A percentile compares a stretch with the other conserved stretches of the same genome.
phyloP scores from a whole-genome alignment of 1,284 basidiomycete genomes.

The Cryptococcus sp. region DNA sequence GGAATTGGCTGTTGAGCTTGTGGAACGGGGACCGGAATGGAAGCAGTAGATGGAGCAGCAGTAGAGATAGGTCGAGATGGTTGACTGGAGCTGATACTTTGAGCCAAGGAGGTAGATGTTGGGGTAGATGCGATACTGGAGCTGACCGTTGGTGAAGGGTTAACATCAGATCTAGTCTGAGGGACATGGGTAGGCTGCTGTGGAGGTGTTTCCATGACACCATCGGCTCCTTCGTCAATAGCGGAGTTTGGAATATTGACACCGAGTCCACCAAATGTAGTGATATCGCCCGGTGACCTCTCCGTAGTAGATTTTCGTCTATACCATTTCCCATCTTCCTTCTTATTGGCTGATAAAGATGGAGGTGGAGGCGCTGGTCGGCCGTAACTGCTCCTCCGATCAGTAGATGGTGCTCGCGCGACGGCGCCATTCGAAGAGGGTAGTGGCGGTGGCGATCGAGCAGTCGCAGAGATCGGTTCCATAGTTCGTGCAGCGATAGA shows the following conservation, averaged over 20 bases:
- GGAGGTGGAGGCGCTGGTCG: constrained; percentile 1
- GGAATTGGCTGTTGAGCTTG: not conserved
- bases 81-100: too few relatives aligned
- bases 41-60: too few relatives aligned
- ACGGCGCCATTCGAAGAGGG: not conserved
- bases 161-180: not conserved
- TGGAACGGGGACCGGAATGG: not conserved
- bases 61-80: too few relatives aligned
- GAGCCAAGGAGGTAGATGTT: too few relatives aligned
- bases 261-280: constrained; percentile 18
- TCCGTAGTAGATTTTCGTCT: not conserved
- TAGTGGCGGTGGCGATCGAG: not conserved
- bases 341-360: not conserved
- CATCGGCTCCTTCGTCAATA: constrained; percentile 6
- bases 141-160: not conserved
- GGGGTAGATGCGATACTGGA: too few relatives aligned
- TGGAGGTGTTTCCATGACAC: constrained; percentile 7
- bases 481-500: not conserved
- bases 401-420: not conserved
- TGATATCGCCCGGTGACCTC: constrained; percentile 3
- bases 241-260: constrained; percentile 12
- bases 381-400: not conserved
- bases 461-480: not conserved
- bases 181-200: not conserved
- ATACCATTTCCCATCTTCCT: not conserved